These are phyloP conservation scores for Reticulascus tulasneorum DNA, from an alignment of 2,329 filamentous ascomycete species.

Conservation along the genomic window DNA sequence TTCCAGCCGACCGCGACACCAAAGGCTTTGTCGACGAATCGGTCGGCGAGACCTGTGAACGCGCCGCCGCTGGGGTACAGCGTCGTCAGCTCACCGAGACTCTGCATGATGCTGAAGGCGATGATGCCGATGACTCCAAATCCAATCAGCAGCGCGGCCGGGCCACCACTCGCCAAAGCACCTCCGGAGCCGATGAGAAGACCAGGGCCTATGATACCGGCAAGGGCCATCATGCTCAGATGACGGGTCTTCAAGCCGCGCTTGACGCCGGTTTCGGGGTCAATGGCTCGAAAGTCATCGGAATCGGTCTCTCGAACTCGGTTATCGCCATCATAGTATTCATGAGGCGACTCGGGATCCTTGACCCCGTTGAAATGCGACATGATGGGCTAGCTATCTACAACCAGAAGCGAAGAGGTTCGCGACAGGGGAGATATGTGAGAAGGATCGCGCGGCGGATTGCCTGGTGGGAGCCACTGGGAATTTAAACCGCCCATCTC, in stretches of 20 bases:
- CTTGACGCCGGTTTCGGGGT: constrained; percentile 63
- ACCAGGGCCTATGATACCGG: constrained; percentile 64
- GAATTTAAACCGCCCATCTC: too few relatives aligned
- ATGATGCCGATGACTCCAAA: constrained; percentile 70
- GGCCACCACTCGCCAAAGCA: constrained; percentile 64
- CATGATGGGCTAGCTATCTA: too few relatives aligned
- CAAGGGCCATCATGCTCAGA: constrained; percentile 62
- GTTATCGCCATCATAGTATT: too few relatives aligned
- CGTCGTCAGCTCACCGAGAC: constrained; percentile 69
- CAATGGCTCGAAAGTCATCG: constrained; percentile 43
- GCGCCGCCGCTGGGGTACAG: constrained; percentile 68
- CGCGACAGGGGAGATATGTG: too few relatives aligned
- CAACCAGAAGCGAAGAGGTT: too few relatives aligned
- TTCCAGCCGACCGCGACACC: constrained; percentile 68
- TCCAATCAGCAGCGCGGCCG: constrained; percentile 68
- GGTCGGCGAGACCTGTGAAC: constrained; percentile 66
- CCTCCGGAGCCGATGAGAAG: constrained; percentile 69
- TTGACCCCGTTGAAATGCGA: too few relatives aligned
- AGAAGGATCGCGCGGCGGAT: too few relatives aligned
- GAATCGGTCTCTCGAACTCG: too few relatives aligned
- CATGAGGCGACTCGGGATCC: too few relatives aligned
- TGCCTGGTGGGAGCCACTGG: too few relatives aligned
- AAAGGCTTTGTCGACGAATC: constrained; percentile 68
- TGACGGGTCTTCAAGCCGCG: constrained; percentile 66
- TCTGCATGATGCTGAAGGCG: constrained; percentile 66